phyloP scores from a whole-genome alignment of 805 yeast species.

The Saccharomycopsis amapae region DNA sequence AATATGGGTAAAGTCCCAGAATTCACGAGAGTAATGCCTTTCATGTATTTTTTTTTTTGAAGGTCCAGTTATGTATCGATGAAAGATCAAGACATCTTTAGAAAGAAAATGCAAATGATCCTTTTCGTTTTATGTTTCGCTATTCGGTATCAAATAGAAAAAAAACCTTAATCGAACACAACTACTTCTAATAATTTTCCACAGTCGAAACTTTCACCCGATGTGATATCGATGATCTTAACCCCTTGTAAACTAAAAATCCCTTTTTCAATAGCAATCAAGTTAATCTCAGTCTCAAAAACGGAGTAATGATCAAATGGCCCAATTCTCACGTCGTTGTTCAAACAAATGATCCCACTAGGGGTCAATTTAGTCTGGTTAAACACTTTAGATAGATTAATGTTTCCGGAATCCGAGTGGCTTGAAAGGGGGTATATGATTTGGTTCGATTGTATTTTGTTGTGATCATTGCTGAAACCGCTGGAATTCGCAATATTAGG shows the following conservation, averaged over 20 bases:
- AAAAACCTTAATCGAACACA: slow-evolving; percentile 33
- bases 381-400: slow-evolving; percentile 30
- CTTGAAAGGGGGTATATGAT: slow-evolving; percentile 18
- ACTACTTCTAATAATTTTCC: slow-evolving; percentile 64
- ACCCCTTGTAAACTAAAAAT: slow-evolving; percentile 57
- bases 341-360: slow-evolving; percentile 54
- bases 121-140: neutral
- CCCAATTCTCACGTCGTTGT: slow-evolving; percentile 60
- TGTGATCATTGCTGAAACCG: slow-evolving; percentile 11
- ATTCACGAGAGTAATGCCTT: neutral
- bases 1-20: too few relatives aligned
- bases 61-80: too few relatives aligned
- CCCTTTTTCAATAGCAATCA: slow-evolving; percentile 61
- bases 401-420: slow-evolving; percentile 19
- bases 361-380: slow-evolving; percentile 34
- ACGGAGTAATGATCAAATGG: slow-evolving; percentile 54
- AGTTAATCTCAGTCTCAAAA: slow-evolving; percentile 52
- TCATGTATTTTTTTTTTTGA: neutral
- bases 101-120: neutral
- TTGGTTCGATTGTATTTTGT: slow-evolving; percentile 14
- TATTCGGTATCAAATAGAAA: too few relatives aligned
- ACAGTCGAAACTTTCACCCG: slow-evolving; percentile 65
- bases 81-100: neutral
- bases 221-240: slow-evolving; percentile 51
- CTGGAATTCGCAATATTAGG: slow-evolving; percentile 23